Conservation (phyloP, 805 yeast genomes). For the Starmerella sirachaensis region DNA sequence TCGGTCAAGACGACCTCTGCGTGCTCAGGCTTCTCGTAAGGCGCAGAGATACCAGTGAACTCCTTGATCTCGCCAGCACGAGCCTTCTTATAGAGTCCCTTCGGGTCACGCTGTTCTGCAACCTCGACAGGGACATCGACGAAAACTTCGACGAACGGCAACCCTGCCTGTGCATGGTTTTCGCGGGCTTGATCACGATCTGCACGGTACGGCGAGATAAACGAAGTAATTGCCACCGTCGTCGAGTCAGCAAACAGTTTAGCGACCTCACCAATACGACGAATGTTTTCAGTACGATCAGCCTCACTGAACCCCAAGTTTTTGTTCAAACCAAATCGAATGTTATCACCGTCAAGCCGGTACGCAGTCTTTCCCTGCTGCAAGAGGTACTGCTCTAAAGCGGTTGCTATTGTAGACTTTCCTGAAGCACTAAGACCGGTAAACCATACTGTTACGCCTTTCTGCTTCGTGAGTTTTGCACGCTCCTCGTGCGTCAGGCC, state of each 20-base stretch:
- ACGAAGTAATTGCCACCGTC: constrained; percentile 73
- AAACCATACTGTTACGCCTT: constrained; percentile 86
- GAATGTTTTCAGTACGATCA: constrained; percentile 88
- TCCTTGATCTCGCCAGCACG: constrained; percentile 89
- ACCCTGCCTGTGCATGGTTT: constrained; percentile 58
- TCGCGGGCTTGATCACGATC: constrained; percentile 82
- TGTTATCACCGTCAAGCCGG: constrained; percentile 85
- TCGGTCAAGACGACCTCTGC: constrained; percentile 81
- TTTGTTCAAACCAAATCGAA: constrained; percentile 88
- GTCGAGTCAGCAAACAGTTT: constrained; percentile 92
- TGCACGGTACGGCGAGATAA: constrained; percentile 78
- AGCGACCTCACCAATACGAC: constrained; percentile 90
- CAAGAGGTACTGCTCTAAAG: constrained; percentile 71
- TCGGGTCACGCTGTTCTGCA: constrained; percentile 95
- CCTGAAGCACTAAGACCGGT: constrained; percentile 95
- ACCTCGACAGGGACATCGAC: constrained; percentile 90
- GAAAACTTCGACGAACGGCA: constrained; percentile 81
- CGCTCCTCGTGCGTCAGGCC: constrained; percentile 81
- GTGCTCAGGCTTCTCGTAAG: constrained; percentile 79
- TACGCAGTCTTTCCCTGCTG: constrained; percentile 61
- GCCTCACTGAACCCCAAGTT: constrained; percentile 86
- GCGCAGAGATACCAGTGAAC: constrained; percentile 92
- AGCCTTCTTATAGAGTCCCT: constrained; percentile 93
- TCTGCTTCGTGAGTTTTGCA: constrained; percentile 54
- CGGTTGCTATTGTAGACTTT: constrained; percentile 89